A percentile compares a stretch with the other conserved stretches of the same genome.
phyloP scores from a whole-genome alignment of 2,329 filamentous ascomycete species.

The Colletotrichum caudatum region DNA sequence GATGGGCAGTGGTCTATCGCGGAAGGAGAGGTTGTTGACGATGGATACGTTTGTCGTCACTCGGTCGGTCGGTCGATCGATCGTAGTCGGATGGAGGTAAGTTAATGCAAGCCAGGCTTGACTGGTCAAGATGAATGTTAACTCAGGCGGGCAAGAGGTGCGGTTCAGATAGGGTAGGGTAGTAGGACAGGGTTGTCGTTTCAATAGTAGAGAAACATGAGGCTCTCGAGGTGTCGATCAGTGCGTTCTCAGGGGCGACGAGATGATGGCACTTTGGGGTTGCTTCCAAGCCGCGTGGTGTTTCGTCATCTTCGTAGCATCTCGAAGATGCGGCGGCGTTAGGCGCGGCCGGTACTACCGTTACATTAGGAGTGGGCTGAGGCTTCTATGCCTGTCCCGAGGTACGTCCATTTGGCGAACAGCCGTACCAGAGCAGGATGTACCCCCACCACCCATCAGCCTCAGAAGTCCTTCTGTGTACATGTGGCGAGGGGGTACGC shows the following conservation, averaged over 20 bases:
- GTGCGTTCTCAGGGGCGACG: slow-evolving; percentile 28
- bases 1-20: neutral
- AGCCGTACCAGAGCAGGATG: neutral
- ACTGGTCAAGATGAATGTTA: neutral
- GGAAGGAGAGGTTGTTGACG: slow-evolving; percentile 25
- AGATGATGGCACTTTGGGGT: slow-evolving; percentile 35
- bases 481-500: slow-evolving; percentile 24
- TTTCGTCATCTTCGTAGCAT: slow-evolving; percentile 40
- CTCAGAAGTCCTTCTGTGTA: neutral
- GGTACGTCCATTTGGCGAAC: slow-evolving; percentile 27
- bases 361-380: slow-evolving; percentile 25
- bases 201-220: slow-evolving; percentile 18
- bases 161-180: slow-evolving; percentile 26
- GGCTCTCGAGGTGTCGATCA: slow-evolving; percentile 35
- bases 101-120: slow-evolving; percentile 7
- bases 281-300: slow-evolving; percentile 40
- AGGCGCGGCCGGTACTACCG: slow-evolving; percentile 34
- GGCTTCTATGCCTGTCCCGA: slow-evolving; percentile 16
- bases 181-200: slow-evolving; percentile 22
- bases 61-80: slow-evolving; percentile 21
- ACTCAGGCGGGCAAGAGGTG: slow-evolving; percentile 17
- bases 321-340: slow-evolving; percentile 32
- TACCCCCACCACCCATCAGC: neutral
- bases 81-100: slow-evolving; percentile 23
- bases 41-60: slow-evolving; percentile 31